Base-by-base conservation (phyloP, 768 basidiomycete genomes). In the Zangia roseola region DNA sequence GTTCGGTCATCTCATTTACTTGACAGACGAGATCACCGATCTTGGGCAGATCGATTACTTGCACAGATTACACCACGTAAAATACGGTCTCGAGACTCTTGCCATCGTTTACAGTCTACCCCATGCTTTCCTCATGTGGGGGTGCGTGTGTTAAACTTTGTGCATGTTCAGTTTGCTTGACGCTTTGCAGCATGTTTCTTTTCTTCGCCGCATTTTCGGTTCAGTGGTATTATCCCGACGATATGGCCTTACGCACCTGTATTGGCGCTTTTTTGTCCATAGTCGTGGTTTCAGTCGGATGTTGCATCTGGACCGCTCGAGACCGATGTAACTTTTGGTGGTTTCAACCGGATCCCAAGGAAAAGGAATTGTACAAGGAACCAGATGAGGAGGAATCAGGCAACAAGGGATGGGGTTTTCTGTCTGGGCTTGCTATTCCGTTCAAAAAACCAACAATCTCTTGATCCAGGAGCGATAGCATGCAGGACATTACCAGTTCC, bases 91-190 rank as follows among this genome's bases (percentile, higher is more conserved):
- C 1, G 79, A 82, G 56, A 74, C 62, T 1, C 69, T 82, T 5
- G 78, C 79, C n/a, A 67, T 82, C 14, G 53, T 80, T 47, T 81
- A 80, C 50, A 76, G 77, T 50, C 55, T 83, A 10, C 82, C 82
- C 0, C 78, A 80, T 48, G 76, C 79, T 2, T 63, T 82, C 17
- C 67, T 83, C 35, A 74, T 83, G 69, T 83, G 81, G 81, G 75
- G 73, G 82, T 81, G 57, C 63, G 80, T 73, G 14, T 24, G 14
- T 20, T 23, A 24, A 9, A 19, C 34, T 2, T 26, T 13, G 12
- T 30, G 8, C 6, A 17, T 10, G 21, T 35, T 17, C 21, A 6
- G 12, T 44, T 35, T 19, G 13, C 12, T 34, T 55, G 16, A 56
- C 10, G 10, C 2, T 14, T 36, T 10, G 10, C n/a, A 68, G 67